Evolutionary conservation across 805 yeast species (phyloP), one percentile per base, ranked within the genome.

Genomic region (Jamesozyma lodderae): DNA sequence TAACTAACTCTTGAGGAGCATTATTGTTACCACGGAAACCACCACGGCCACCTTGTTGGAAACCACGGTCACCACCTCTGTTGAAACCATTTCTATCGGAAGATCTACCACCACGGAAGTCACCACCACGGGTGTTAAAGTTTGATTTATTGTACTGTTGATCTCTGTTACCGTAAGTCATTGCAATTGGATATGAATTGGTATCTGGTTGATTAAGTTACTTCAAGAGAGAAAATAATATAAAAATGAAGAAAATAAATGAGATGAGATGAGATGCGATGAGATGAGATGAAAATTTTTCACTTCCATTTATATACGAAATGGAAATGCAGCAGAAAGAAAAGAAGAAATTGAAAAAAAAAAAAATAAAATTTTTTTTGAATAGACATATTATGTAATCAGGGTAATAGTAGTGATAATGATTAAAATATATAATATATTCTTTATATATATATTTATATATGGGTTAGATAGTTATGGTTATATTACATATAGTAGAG

Each of bases 81-180:
- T 62, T 59, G 47, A 54, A 57, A 18, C 50, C 60, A 51, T 61
- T 52, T 46, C 64, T 59, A 41, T 63, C 65, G 23, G 67, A 55
- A 26, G 58, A 49, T 48, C 63, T 53, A 21, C 59, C 53, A 30
- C 69, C 70, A 37, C 69, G 62, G 52, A 60, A 56, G 40, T 62
- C 66, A 41, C 68, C 67, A 33, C 61, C 63, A 47, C 73, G 66
- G 51, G 53, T 47, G 41, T 60, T 59, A 49, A 44, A 59, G 52
- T 58, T 60, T 38, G 62, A 50, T 43, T 53, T 60, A 48, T 59
- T 57, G 44, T 50, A 61, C 41, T 62, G 66, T 38, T 57, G 59
- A 51, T 59, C 64, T 52, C 66, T 58, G 42, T 49, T 52, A 45
- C 56, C 57, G 55, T 52, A 57, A 45, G 62, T 52, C 65, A 60